These are phyloP conservation scores for Eucalyptus curtisii DNA, from an alignment of 345 rosid species.

Conservation along the genomic window DNA sequence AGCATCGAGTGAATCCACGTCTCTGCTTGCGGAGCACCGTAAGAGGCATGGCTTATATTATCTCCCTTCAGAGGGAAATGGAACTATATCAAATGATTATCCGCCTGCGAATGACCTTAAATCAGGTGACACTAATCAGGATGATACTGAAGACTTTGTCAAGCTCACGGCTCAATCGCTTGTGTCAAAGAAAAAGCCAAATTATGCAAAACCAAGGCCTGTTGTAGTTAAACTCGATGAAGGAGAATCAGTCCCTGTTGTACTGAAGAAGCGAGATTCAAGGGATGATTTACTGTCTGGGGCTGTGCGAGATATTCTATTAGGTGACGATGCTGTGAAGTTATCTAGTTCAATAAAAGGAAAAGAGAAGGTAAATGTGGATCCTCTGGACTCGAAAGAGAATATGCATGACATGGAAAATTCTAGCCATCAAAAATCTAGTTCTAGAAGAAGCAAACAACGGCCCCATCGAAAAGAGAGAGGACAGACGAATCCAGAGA, in stretches of 20 bases:
- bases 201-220: slow-evolving; percentile 67
- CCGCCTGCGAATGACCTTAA: slow-evolving; percentile 72
- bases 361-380: slow-evolving; percentile 33
- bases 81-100: slow-evolving; percentile 33
- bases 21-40: slow-evolving; percentile 80
- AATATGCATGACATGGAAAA: slow-evolving; percentile 12
- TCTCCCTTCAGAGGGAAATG: slow-evolving; percentile 54
- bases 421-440: slow-evolving; percentile 14
- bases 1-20: slow-evolving; percentile 48
- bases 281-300: slow-evolving; percentile 46
- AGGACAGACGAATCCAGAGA: slow-evolving; percentile 17
- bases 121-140: slow-evolving; percentile 9
- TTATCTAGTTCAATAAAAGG: slow-evolving; percentile 43
- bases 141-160: slow-evolving; percentile 29
- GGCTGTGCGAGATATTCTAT: slow-evolving; percentile 61
- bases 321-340: slow-evolving; percentile 22
- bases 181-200: slow-evolving; percentile 38
- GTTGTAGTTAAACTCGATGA: slow-evolving; percentile 88
- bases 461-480: slow-evolving; percentile 39
- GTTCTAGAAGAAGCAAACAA: slow-evolving; percentile 41
- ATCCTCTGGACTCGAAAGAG: slow-evolving; percentile 15
- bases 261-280: slow-evolving; percentile 12
- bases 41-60: slow-evolving; percentile 79
- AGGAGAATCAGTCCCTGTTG: slow-evolving; percentile 25
- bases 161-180: slow-evolving; percentile 49